These are phyloP conservation scores for Syncephalastrum sp. DNA, from an alignment of 371 early-diverging fungal species.

Conservation along the genomic window DNA sequence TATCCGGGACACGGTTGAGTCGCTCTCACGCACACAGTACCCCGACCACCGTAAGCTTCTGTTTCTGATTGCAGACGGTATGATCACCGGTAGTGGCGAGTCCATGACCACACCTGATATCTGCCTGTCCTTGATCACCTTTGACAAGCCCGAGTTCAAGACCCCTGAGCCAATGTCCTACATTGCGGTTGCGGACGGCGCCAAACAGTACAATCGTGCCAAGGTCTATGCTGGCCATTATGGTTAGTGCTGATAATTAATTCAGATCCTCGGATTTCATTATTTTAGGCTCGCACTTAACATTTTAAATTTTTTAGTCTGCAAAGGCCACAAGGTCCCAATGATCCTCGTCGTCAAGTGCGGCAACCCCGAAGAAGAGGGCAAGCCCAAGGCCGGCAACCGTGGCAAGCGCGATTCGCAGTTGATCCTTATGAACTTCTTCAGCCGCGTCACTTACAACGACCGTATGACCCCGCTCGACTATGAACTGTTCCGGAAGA, in stretches of 20 bases:
- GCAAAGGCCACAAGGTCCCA: conserved; percentile 59
- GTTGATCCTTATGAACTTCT: conserved; percentile 92
- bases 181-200: conserved; percentile 83
- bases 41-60: conserved; percentile 89
- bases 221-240: conserved; percentile 93
- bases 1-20: conserved; percentile 88
- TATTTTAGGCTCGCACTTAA: conserved; percentile 20
- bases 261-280: not conserved
- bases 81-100: conserved; percentile 82
- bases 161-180: conserved; percentile 71
- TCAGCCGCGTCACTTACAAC: conserved; percentile 77
- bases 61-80: conserved; percentile 87
- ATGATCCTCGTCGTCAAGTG: conserved; percentile 84
- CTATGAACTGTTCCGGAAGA: conserved; percentile 81
- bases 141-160: conserved; percentile 52
- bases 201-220: conserved; percentile 84
- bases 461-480: conserved; percentile 86
- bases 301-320: conserved; percentile 32
- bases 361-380: conserved; percentile 68
- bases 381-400: conserved; percentile 79
- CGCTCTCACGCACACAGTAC: conserved; percentile 85
- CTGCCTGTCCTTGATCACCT: conserved; percentile 60
- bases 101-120: conserved; percentile 77
- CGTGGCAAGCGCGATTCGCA: conserved; percentile 96
- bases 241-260: conserved; percentile 18